phyloP scores from a whole-genome alignment of 2,329 filamentous ascomycete genomes.

The Byssothecium circinans region DNA sequence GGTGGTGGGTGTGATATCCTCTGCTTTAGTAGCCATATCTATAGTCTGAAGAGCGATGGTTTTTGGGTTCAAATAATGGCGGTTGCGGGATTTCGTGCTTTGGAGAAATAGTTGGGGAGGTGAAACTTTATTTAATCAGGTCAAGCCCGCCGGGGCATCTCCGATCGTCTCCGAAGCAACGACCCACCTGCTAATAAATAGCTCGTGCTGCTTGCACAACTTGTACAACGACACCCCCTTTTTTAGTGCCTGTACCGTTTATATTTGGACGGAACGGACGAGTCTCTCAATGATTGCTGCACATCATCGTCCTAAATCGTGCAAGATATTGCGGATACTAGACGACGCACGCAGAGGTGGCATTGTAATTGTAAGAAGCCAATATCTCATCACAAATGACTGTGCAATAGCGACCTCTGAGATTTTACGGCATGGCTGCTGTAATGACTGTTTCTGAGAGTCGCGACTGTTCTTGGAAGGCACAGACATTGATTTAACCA shows the following conservation, averaged over 20 bases:
- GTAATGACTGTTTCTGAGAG: not conserved
- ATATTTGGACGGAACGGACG: too few species aligned
- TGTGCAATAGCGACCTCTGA: too few species aligned
- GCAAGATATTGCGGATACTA: too few species aligned
- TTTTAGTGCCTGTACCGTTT: not conserved
- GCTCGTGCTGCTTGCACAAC: too few species aligned
- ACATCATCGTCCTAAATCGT: too few species aligned
- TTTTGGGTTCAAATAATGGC: not conserved
- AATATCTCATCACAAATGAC: too few species aligned
- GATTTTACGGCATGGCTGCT: too few species aligned
- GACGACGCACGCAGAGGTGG: too few species aligned
- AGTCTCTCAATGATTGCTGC: too few species aligned
- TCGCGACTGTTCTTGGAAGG: not conserved
- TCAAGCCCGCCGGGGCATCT: not conserved
- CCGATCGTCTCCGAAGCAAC: conserved; percentile 7
- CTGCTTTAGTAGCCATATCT: conserved; percentile 22
- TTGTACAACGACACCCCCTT: not conserved
- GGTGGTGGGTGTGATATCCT: conserved; percentile 13
- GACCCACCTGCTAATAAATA: not conserved
- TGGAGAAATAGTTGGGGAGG: not conserved
- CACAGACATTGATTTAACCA: too few species aligned
- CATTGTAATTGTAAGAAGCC: too few species aligned
- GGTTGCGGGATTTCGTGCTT: not conserved
- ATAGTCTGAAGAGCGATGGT: not conserved
- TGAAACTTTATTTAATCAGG: too few species aligned